Base-by-base conservation (phyloP, 257 asterid genomes). In the Plectranthus barbatus region DNA sequence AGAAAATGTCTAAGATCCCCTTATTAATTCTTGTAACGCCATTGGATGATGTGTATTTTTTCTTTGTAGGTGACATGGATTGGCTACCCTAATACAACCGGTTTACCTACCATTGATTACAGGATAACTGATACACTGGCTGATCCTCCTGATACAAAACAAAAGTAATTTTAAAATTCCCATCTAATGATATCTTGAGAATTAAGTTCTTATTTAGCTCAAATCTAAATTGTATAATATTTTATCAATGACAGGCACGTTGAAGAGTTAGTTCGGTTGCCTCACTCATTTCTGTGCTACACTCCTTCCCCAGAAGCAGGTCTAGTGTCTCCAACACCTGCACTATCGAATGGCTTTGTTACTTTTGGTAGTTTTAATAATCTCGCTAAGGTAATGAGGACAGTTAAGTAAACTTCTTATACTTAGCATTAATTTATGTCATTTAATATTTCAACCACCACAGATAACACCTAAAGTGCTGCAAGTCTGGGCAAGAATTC, bases 261-360 rank as follows among this genome's bases (percentile, higher is more conserved):
- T 42, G 99, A 93, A 81, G 97, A 93, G 75, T 80, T 93, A 36
- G 88, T 93, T 26, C 85, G 94, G 19, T 79, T 93, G 62, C 97
- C 92, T n/a, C 57, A 80, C 66, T 87, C 97, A 62, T 93, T 93
- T 74, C 88, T 93, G 70, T 93, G 99, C 74, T 93, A 93, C 79
- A 85, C 94, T 60, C 95, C 99, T 66, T 93, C 99, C 46, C 94
- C 88, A 67, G 99, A 93, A 87, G 99, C 97, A 36, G 99, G 97
- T 64, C 90, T 86, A 2, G 94, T 87, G 56, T 77, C 72, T 76
- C 78, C 94, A 48, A 72, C 97, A 69, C 99, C 99, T 69, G 96
- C 94, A 52, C 74, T 90, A 39, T 75, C 90, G 56, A 90, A 93
- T 77, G 99, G 99, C 72, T 93, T 93, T 39, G 60, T 93, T 51